These are phyloP conservation scores for Aspergillus ustus DNA, from an alignment of 2,329 filamentous ascomycete species.

Conservation along the genomic window DNA sequence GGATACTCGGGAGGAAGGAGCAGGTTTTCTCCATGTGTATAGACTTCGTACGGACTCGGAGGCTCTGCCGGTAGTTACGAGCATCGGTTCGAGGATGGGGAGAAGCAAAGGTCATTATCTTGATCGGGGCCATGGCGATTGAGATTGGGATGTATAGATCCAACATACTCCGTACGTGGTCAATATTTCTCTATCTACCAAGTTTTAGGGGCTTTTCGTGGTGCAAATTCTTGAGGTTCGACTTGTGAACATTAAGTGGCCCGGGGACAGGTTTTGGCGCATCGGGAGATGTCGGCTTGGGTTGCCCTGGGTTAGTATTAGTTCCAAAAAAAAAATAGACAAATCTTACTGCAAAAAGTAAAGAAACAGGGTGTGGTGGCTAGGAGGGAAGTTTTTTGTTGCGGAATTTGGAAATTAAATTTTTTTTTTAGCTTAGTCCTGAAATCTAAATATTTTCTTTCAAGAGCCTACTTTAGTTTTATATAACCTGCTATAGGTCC, in stretches of 20 bases:
- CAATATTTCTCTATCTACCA: too few relatives aligned
- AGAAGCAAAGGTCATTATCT: too few relatives aligned
- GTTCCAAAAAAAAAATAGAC: conserved; percentile 8
- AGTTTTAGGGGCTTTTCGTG: too few relatives aligned
- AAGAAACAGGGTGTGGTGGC: conserved; percentile 4
- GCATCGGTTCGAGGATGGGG: neutral
- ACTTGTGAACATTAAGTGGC: conserved; percentile 4
- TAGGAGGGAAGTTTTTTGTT: too few relatives aligned
- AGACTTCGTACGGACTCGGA: conserved; percentile 18
- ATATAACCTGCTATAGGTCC: too few relatives aligned
- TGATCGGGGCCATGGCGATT: too few relatives aligned
- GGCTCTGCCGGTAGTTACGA: conserved; percentile 13
- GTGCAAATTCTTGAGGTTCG: neutral
- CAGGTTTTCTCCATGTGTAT: conserved; percentile 31
- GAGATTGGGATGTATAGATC: too few relatives aligned
- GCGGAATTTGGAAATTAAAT: too few relatives aligned
- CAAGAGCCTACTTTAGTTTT: too few relatives aligned
- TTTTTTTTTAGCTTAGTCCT: too few relatives aligned
- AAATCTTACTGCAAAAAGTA: neutral
- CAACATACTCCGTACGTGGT: too few relatives aligned
- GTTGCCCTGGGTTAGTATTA: conserved; percentile 31
- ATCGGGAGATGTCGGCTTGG: conserved; percentile 47
- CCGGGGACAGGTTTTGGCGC: conserved; percentile 26
- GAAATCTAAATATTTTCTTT: too few relatives aligned
- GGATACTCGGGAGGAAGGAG: conserved; percentile 35